A percentile compares a stretch with the other conserved stretches of the same genome.
These are phyloP conservation scores for Hypoxylon crocopeplum DNA, from an alignment of 495 filamentous ascomycete species.

Conservation along the genomic window DNA sequence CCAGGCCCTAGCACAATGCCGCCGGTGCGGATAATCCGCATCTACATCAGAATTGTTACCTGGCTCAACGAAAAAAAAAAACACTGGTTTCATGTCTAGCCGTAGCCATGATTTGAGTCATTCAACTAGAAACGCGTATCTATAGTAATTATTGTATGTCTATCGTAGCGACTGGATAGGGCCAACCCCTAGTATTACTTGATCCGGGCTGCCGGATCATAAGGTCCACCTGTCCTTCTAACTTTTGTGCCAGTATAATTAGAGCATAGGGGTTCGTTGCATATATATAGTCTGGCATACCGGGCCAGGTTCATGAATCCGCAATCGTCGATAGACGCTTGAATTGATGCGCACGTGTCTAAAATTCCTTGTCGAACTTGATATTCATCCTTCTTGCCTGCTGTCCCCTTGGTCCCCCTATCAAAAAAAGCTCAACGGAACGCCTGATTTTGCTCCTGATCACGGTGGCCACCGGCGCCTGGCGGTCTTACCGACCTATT, in stretches of 20 bases:
- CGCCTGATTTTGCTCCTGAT: slow-evolving; percentile 25
- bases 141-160: slow-evolving; percentile 24
- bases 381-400: slow-evolving; percentile 31
- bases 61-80: too few relatives aligned
- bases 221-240: slow-evolving; percentile 10
- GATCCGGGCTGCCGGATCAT: slow-evolving; percentile 16
- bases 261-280: slow-evolving; percentile 6
- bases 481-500: slow-evolving; percentile 8
- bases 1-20: too few relatives aligned
- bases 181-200: slow-evolving; percentile 22
- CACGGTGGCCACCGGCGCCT: slow-evolving; percentile 9
- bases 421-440: slow-evolving; percentile 21
- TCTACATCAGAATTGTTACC: too few relatives aligned
- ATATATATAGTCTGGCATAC: slow-evolving; percentile 25
- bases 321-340: slow-evolving; percentile 8
- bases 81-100: too few relatives aligned
- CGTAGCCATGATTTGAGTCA: slow-evolving; percentile 2
- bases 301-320: background rate
- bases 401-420: background rate
- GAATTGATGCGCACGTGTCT: slow-evolving; percentile 18
- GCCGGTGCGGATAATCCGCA: too few relatives aligned
- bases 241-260: background rate
- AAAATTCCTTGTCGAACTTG: slow-evolving; percentile 25
- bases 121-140: slow-evolving; percentile 13
- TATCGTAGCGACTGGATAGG: slow-evolving; percentile 31